These are phyloP conservation scores for Aspergillus tubingensis DNA, from an alignment of 2,329 filamentous ascomycete genomes.

Conservation along the genomic window DNA sequence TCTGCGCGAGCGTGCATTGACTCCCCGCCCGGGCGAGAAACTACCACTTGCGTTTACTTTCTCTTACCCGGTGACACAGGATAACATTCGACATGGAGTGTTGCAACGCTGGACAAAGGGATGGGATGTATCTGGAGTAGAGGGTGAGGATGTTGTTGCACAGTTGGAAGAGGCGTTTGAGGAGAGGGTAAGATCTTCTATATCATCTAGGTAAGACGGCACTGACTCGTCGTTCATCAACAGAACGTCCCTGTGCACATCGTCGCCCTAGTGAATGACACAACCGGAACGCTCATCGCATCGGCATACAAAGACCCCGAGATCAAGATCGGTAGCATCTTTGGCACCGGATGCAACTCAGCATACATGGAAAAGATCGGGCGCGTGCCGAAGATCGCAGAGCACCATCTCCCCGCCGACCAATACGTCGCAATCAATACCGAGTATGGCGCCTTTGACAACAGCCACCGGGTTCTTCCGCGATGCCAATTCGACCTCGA, in stretches of 20 bases:
- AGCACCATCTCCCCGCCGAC: conserved; percentile 74
- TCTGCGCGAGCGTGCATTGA: conserved; percentile 67
- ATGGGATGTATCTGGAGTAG: conserved; percentile 84
- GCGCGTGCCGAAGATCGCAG: conserved; percentile 80
- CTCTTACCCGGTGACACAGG: conserved; percentile 82
- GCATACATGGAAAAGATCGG: conserved; percentile 90
- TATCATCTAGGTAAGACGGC: too few relatives aligned
- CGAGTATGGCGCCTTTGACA: conserved; percentile 92
- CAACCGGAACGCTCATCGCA: conserved; percentile 87
- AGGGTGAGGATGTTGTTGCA: conserved; percentile 80
- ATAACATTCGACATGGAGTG: conserved; percentile 80
- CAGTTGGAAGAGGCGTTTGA: conserved; percentile 75
- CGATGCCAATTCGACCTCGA: conserved; percentile 61
- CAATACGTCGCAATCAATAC: conserved; percentile 88
- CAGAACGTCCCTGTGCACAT: conserved; percentile 81
- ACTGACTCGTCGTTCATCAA: not conserved
- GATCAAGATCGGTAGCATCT: conserved; percentile 91
- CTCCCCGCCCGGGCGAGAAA: conserved; percentile 48
- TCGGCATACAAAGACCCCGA: conserved; percentile 84
- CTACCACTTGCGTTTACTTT: conserved; percentile 85
- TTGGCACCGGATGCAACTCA: conserved; percentile 92
- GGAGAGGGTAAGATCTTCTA: conserved; percentile 53
- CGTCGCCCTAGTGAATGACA: conserved; percentile 88
- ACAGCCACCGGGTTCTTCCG: conserved; percentile 79
- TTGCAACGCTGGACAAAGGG: conserved; percentile 91